A percentile compares a stretch with the other conserved stretches of the same genome.
Evolutionary conservation across 495 filamentous ascomycete species (phyloP).

Genomic region (Penicillium nucicola): DNA sequence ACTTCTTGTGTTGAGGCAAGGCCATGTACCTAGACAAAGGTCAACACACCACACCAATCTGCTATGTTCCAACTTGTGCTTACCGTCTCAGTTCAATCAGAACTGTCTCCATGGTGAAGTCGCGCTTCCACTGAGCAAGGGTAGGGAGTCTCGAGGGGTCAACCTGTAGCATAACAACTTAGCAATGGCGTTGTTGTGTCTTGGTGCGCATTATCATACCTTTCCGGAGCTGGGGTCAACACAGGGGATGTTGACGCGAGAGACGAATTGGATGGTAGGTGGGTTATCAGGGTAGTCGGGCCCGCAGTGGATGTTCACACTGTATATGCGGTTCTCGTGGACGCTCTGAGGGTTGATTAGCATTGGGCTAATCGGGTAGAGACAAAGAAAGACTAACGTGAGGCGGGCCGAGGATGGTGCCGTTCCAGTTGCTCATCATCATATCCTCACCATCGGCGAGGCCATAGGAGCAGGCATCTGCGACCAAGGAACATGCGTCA

Average conservation of each 20-base stretch:
- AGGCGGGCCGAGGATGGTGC: slow-evolving; percentile 93
- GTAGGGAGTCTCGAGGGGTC: slow-evolving; percentile 79
- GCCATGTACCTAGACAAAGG: slow-evolving; percentile 77
- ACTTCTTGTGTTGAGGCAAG: slow-evolving; percentile 87
- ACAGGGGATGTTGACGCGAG: slow-evolving; percentile 91
- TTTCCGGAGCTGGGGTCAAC: slow-evolving; percentile 76
- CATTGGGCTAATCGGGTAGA: background rate
- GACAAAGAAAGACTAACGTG: slow-evolving; percentile 61
- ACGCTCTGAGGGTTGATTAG: slow-evolving; percentile 60
- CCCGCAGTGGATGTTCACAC: slow-evolving; percentile 94
- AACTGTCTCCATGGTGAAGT: slow-evolving; percentile 91
- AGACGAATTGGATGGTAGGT: slow-evolving; percentile 85
- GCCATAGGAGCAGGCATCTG: slow-evolving; percentile 96
- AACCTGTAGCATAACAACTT: slow-evolving; percentile 51
- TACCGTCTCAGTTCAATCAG: slow-evolving; percentile 83
- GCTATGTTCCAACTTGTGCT: background rate
- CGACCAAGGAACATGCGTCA: slow-evolving; percentile 15
- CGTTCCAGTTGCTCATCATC: slow-evolving; percentile 98
- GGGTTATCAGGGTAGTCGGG: slow-evolving; percentile 84
- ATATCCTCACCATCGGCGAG: slow-evolving; percentile 92
- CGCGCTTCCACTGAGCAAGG: slow-evolving; percentile 82
- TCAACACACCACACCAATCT: background rate
- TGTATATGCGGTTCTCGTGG: slow-evolving; percentile 98
- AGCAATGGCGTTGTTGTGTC: background rate
- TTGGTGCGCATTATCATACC: slow-evolving; percentile 35